A percentile compares a stretch with the other conserved stretches of the same genome.
These are phyloP conservation scores for Didymosphaeria variabile DNA, from an alignment of 2,329 filamentous ascomycete species.

Conservation along the genomic window DNA sequence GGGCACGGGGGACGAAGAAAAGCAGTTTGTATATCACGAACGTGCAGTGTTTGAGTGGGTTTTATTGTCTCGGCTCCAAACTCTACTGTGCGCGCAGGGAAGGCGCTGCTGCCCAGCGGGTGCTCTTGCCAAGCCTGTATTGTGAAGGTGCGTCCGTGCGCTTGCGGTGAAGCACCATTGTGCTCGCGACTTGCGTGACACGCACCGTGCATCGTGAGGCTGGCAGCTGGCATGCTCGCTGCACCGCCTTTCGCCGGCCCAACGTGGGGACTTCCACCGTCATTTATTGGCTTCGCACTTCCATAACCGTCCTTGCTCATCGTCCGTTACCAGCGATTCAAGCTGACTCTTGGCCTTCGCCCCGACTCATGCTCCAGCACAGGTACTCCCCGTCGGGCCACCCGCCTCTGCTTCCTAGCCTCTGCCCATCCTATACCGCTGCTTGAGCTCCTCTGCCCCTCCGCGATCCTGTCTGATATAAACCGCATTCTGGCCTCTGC, in stretches of 20 bases:
- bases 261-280: neutral
- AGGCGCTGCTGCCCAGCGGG: slow-evolving; percentile 10
- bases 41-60: neutral
- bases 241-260: neutral
- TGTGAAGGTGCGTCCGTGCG: slow-evolving; percentile 24
- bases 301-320: slow-evolving; percentile 1
- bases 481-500: slow-evolving; percentile 17
- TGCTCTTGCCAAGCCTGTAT: slow-evolving; percentile 17
- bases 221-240: neutral
- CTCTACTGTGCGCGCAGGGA: slow-evolving; percentile 7
- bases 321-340: slow-evolving; percentile 3
- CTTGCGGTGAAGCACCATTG: neutral
- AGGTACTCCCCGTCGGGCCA: slow-evolving; percentile 1
- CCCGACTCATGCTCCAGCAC: slow-evolving; percentile 12
- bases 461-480: slow-evolving; percentile 9
- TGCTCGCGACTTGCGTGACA: neutral
- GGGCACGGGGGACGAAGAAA: neutral
- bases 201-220: slow-evolving; percentile 10
- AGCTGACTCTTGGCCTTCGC: slow-evolving; percentile 11
- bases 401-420: neutral
- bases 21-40: neutral
- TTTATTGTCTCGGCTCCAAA: neutral
- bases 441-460: slow-evolving; percentile 4
- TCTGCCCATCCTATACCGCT: slow-evolving; percentile 7
- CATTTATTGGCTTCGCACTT: slow-evolving; percentile 11